Base-by-base conservation (phyloP, 75 land plant genomes). In the Picea glauca region DNA sequence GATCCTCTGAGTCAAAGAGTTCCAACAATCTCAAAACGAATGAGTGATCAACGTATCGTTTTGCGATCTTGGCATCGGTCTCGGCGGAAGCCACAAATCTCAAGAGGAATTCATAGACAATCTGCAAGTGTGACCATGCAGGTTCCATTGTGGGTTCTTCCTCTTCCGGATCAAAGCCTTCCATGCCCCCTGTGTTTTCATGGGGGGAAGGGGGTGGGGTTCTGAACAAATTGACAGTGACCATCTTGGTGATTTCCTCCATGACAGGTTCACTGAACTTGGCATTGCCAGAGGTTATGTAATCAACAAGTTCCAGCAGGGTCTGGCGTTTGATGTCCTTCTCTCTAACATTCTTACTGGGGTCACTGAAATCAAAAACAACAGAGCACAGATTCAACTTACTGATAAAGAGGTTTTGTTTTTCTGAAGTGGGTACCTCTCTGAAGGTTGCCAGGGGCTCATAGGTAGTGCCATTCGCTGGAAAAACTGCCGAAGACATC, bases 1-100 rank as follows among this genome's bases (percentile, higher is more conserved):
- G 92, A 74, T 90, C 92, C 75, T 90, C 92, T 0, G 92, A 88
- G 58, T 90, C 92, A 77, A 88, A 88, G 23, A 88, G 81, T 13
- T 87, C 86, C 54, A 88, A 72, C 61, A 88, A 54, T 59, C 68
- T 81, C 38, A 86, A 63, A 30, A 90, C 84, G 59, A 90, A 90
- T 1, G 86, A 80, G 58, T 90, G 89, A 74, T 88, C 87, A 6
- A 88, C 72, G 75, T 85, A 85, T 79, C 78, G 85, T 80, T 90
- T 90, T 0, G 90, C 92, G 61, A 87, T 58, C 81, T 90, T 90
- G 3, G 91, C 90, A 77, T 90, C 92, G n/a, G 90, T 81, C 6
- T 78, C 84, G 2, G 88, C 60, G 13, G 86, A 88, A 58, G 84
- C 77, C 35, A 90, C 74, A 76, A 85, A 88, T 67, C 83, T 79